Base-by-base conservation (phyloP, 1,139 yeast genomes). In the Saccharomyces hybrid region DNA sequence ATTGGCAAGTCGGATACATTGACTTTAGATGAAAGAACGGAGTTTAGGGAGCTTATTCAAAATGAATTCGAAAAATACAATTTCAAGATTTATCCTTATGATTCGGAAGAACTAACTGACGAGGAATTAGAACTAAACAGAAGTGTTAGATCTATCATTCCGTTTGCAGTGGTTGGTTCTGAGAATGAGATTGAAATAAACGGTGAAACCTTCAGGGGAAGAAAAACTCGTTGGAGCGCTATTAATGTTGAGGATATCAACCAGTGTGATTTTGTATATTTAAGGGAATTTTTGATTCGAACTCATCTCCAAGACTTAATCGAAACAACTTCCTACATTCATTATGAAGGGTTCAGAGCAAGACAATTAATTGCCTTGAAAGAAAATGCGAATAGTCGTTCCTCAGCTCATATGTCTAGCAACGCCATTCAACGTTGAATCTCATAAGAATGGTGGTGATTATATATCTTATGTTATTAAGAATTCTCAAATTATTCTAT, bases 161-260 rank as follows among this genome's bases (percentile, higher is more conserved):
- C 99, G 31, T 93, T 93, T 75, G 98, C 99, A 1, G 82, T 93
- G 50, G 90, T 91, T 54, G 99, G 98, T 47, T 86, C 96, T n/a
- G 96, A 90, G 69, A 80, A 78, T 57, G 86, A 85, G 63, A 81
- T 88, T 58, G 79, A 84, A 56, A 75, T 83, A 56, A 81, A 83
- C 62, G 97, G 97, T 50, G 88, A 86, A 66, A 74, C 79, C 31
- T 88, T 89, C 47, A 85, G 95, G 66, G 97, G 97, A 50, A 84
- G 99, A 75, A 84, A 86, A 73, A 89, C 95, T 56, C 83, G 86
- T 69, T 93, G 97, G 97, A 98, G 98, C 49, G 79, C 84, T 27
- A 84, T 89, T 61, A 86, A 91, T 71, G 83, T 93, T 56, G 98
- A 91, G 73, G 97, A 93, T 73, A 91, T 89, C 56, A 82, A 84